Percentiles rank a stretch among this genome's conserved stretches.
These are phyloP conservation scores for Candida anglica DNA, from an alignment of 805 yeast genomes.

Conservation along the genomic window DNA sequence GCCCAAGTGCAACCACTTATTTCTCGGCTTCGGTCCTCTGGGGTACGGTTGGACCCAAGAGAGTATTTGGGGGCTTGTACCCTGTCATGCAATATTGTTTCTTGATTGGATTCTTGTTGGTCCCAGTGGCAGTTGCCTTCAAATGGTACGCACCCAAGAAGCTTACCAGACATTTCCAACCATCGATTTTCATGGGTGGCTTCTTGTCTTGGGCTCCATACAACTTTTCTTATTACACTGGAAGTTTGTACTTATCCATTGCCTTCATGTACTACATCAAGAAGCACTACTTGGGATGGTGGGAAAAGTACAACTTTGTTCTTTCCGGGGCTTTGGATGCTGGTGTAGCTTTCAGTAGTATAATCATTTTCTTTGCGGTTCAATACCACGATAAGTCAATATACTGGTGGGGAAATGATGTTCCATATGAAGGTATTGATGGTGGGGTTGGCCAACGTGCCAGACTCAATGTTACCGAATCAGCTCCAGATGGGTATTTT, in stretches of 20 bases:
- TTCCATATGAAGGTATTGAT: conserved; percentile 23
- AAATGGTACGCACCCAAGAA: conserved; percentile 13
- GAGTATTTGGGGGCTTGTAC: conserved; percentile 28
- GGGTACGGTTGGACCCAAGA: conserved; percentile 55
- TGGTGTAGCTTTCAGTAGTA: conserved; percentile 53
- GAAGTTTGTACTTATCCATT: conserved; percentile 50
- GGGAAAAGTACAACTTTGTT: conserved; percentile 65
- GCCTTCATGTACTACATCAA: conserved; percentile 49
- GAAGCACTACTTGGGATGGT: conserved; percentile 45
- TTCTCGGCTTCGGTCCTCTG: conserved; percentile 57
- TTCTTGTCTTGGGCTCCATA: conserved; percentile 41
- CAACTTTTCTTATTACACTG: conserved; percentile 44
- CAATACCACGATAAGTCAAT: conserved; percentile 39
- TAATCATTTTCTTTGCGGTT: conserved; percentile 52
- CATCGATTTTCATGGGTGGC: conserved; percentile 43
- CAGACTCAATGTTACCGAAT: conserved; percentile 1
- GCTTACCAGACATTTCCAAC: conserved; percentile 23
- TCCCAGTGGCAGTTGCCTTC: conserved; percentile 14
- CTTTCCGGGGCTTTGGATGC: conserved; percentile 49
- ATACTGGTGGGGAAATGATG: conserved; percentile 60
- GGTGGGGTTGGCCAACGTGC: conserved; percentile 16
- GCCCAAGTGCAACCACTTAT: conserved; percentile 29
- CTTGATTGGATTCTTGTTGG: conserved; percentile 28
- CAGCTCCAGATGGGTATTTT: conserved; percentile 28
- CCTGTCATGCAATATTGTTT: conserved; percentile 31